Evolutionary conservation across 768 basidiomycete genomes (phyloP).

Genomic region (Phanerodontia chrysosporium): DNA sequence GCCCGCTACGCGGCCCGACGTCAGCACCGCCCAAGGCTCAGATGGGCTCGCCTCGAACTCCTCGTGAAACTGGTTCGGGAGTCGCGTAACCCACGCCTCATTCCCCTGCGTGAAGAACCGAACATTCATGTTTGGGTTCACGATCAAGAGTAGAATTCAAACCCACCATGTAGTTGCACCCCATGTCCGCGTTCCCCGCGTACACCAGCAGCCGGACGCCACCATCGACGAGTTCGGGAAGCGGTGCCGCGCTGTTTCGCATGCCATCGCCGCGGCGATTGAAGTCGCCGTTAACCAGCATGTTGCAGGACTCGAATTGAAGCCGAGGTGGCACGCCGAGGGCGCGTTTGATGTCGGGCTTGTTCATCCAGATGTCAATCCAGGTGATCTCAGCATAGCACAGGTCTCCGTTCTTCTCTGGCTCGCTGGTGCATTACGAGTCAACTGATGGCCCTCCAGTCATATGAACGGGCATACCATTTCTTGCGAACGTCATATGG

Average conservation of each 20-base stretch:
- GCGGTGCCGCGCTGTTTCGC: conserved; percentile 74
- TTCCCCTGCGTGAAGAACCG: conserved; percentile 52
- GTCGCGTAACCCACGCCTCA: conserved; percentile 64
- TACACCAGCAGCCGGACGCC: conserved; percentile 87
- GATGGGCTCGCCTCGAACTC: conserved; percentile 52
- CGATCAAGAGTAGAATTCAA: background rate
- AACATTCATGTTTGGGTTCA: background rate
- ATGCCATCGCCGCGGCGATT: conserved; percentile 75
- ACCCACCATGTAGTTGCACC: conserved; percentile 80
- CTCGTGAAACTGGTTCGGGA: conserved; percentile 56
- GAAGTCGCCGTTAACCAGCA: conserved; percentile 80
- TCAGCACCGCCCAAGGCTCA: conserved; percentile 53
- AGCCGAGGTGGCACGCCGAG: conserved; percentile 66
- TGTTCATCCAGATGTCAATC: conserved; percentile 89
- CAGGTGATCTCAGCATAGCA: conserved; percentile 81
- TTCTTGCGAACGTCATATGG: conserved; percentile 81
- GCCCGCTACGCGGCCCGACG: conserved; percentile 56
- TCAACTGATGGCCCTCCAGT: background rate
- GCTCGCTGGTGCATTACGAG: conserved; percentile 35
- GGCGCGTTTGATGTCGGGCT: conserved; percentile 67
- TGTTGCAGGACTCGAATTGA: conserved; percentile 70
- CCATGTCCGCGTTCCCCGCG: conserved; percentile 86
- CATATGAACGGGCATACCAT: conserved; percentile 34
- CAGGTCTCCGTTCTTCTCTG: conserved; percentile 59
- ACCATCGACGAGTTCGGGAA: conserved; percentile 77